Evolutionary conservation across 2,329 filamentous ascomycete species (phyloP), one percentile per base, ranked within the genome.

Genomic region (Diaporthe citrichinensis): DNA sequence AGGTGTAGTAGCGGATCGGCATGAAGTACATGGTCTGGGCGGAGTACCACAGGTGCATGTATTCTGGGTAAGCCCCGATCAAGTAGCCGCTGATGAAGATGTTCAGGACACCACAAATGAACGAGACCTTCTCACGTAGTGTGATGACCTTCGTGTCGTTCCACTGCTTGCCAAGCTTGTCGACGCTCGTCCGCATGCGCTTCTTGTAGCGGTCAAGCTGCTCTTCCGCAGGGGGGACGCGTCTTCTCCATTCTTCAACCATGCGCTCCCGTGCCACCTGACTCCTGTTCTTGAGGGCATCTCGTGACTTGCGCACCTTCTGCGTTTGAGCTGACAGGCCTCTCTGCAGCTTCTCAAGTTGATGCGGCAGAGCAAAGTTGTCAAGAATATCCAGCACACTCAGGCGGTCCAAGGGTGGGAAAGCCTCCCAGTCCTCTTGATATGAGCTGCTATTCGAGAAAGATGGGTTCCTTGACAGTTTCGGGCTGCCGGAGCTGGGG

Each of bases 81-180:
- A 99, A 87, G 83, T 98, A 98, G 75, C 96, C 97, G 79, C 95
- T 98, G 82, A 98, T 92, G 85, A 99, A 98, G 83, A 99, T 97
- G 85, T 99, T 99, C 86, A 98, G 91, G 79, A 98, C 96, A 80
- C 95, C 97, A 76, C 92, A 96, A 77, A 99, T 98, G 84, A 99
- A 99, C 8, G 96, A 96, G 67, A 97, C 88, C 88, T 99, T 99
- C 86, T 99, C 97, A 75, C 96, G 92, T 68, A 94, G 85, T 1
- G 95, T 98, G 79, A 99, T 95, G 12, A 92, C 93, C 81, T 95
- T 95, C 25, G 94, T 95, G 81, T 98, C 94, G 82, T 94, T 97
- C 96, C 96, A 99, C 81, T 92, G 92, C 78, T 90, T 91, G 76
- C 93, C 94, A 46, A 98, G 89, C 79, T 95, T 94, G 80, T 98